Conservation (phyloP, 129 eudicot genomes). For the Gnaphalium uliginosum region DNA sequence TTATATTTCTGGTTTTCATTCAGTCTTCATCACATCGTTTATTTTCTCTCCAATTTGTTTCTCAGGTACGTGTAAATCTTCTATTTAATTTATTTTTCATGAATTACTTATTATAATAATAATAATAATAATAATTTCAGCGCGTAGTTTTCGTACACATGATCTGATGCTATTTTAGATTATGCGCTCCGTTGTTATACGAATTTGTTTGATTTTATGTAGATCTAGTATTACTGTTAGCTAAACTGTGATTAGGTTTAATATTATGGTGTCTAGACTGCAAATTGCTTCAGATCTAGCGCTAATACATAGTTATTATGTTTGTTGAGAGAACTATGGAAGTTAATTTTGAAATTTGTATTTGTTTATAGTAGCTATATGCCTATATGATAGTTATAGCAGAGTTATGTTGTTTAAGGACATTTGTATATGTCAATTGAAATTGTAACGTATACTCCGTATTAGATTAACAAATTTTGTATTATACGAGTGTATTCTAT, state of each 20-base stretch:
- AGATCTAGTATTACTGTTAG: slow-evolving; percentile 29
- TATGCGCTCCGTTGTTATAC: background rate
- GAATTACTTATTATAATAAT: background rate
- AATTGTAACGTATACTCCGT: background rate
- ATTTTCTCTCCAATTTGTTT: background rate
- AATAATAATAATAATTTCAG: background rate
- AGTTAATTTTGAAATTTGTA: background rate
- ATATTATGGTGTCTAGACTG: background rate
- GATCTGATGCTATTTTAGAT: background rate
- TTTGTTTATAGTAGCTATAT: too few relatives aligned
- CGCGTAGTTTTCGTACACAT: background rate
- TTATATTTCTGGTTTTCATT: slow-evolving; percentile 4
- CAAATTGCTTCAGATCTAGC: slow-evolving; percentile 25
- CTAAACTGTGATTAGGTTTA: slow-evolving; percentile 9
- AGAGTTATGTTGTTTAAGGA: background rate
- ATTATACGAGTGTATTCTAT: too few relatives aligned
- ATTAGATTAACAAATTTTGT: too few relatives aligned
- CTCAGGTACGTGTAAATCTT: slow-evolving; percentile 12
- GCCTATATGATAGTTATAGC: background rate
- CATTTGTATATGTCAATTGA: background rate
- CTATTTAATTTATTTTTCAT: background rate
- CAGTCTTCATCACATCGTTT: slow-evolving; percentile 9
- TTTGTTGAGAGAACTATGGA: slow-evolving; percentile 10
- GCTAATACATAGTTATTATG: background rate
- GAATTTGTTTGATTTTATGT: slow-evolving; percentile 24